Percentiles rank a stretch among this genome's conserved stretches.
phyloP scores from a whole-genome alignment of 2,329 filamentous ascomycete species.

The Simplicillium aogashimaense region DNA sequence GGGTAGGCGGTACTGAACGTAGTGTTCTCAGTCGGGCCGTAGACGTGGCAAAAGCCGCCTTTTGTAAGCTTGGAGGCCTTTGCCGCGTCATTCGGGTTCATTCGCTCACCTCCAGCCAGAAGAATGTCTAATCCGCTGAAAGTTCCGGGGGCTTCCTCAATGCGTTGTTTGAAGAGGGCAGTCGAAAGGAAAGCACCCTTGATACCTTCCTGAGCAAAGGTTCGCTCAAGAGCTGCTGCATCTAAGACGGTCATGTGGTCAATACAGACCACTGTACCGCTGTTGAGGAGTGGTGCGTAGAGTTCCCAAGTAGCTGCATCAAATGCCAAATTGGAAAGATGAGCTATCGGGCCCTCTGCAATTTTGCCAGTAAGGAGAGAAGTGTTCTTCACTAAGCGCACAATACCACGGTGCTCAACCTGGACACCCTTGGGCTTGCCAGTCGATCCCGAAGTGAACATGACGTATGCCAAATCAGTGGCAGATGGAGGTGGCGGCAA shows the following conservation, averaged over 20 bases:
- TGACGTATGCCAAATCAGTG: constrained; percentile 20
- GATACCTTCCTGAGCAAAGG: constrained; percentile 18
- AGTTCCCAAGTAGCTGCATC: constrained; percentile 9
- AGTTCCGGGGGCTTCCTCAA: constrained; percentile 22
- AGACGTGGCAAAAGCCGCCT: constrained; percentile 9
- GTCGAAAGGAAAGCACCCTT: constrained; percentile 18
- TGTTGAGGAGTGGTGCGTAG: constrained; percentile 8
- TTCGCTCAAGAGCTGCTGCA: constrained; percentile 3
- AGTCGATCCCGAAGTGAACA: constrained; percentile 42
- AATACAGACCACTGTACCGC: constrained; percentile 9
- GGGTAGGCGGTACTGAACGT: constrained; percentile 10
- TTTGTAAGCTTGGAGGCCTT: not conserved
- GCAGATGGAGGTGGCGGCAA: too few species aligned
- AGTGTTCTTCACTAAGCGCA: constrained; percentile 5
- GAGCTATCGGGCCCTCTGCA: not conserved
- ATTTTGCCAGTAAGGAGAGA: too few species aligned
- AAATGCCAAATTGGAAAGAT: constrained; percentile 7
- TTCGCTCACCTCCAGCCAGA: constrained; percentile 21
- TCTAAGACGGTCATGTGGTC: constrained; percentile 7
- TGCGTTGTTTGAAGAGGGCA: constrained; percentile 6
- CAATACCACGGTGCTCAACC: constrained; percentile 10
- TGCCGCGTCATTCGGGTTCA: constrained; percentile 3
- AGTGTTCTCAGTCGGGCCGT: constrained; percentile 14
- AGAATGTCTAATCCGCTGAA: constrained; percentile 23
- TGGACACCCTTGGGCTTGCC: constrained; percentile 39